Conservation (phyloP, 2,329 filamentous ascomycete species). For the Stagonosporopsis chrysanthemi region DNA sequence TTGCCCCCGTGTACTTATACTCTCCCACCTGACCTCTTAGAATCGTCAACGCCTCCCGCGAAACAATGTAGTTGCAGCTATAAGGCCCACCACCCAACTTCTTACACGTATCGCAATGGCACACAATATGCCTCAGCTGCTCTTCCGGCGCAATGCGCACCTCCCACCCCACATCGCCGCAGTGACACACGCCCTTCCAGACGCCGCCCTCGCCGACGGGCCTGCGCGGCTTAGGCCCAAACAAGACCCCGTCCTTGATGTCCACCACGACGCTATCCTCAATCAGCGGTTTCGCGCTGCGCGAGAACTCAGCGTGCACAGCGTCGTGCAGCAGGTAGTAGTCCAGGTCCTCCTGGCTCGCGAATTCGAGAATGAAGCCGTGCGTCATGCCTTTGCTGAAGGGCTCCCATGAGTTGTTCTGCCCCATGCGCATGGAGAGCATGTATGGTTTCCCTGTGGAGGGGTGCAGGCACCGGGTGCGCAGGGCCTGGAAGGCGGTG, state of each 20-base stretch:
- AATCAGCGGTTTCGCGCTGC: conserved; percentile 38
- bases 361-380: conserved; percentile 47
- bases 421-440: conserved; percentile 42
- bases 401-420: conserved; percentile 46
- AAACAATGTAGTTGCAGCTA: conserved; percentile 48
- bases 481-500: conserved; percentile 37
- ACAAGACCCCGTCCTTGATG: conserved; percentile 44
- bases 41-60: conserved; percentile 36
- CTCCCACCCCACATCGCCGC: conserved; percentile 35
- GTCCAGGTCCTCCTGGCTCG: conserved; percentile 43
- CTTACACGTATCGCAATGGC: conserved; percentile 49
- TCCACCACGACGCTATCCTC: conserved; percentile 46
- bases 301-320: conserved; percentile 42
- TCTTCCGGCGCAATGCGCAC: conserved; percentile 36
- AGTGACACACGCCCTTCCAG: conserved; percentile 44
- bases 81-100: conserved; percentile 47
- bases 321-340: conserved; percentile 44
- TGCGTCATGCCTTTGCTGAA: conserved; percentile 47
- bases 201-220: conserved; percentile 18
- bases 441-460: conserved; percentile 43
- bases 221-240: conserved; percentile 35
- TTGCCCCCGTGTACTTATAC: conserved; percentile 45
- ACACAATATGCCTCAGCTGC: conserved; percentile 39
- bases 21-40: conserved; percentile 33
- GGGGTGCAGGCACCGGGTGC: conserved; percentile 33